Conservation (phyloP, 345 rosid genomes). For the Sapria himalayana region DNA sequence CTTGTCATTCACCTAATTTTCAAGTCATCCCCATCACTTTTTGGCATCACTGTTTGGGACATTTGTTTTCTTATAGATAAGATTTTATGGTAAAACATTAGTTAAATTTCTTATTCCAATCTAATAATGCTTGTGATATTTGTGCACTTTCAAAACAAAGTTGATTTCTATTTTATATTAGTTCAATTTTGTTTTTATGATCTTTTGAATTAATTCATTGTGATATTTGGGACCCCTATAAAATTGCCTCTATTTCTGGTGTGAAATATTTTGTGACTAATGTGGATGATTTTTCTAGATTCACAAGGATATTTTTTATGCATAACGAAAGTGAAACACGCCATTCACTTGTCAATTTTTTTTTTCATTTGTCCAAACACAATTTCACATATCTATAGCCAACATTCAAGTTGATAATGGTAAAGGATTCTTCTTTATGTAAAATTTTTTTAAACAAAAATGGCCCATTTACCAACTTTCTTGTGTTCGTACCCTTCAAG, state of each 20-base stretch:
- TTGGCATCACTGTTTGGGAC: background rate
- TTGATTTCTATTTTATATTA: background rate
- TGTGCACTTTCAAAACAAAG: background rate
- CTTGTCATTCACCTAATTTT: background rate
- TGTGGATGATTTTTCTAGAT: background rate
- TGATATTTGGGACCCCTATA: background rate
- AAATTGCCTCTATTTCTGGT: background rate
- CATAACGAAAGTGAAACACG: background rate
- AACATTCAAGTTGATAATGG: background rate
- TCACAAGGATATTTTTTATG: background rate
- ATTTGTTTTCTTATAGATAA: background rate
- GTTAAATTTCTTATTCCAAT: background rate
- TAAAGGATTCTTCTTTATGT: background rate
- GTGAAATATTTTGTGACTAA: background rate
- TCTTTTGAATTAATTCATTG: slow-evolving; percentile 2
- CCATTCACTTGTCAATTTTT: background rate
- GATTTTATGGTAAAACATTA: background rate
- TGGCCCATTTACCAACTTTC: background rate
- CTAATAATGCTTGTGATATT: background rate
- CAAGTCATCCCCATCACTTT: background rate
- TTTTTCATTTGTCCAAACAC: background rate
- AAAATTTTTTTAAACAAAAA: background rate
- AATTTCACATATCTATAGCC: background rate
- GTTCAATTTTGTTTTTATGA: background rate
- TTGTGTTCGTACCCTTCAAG: background rate